These are phyloP conservation scores for Stagonosporopsis cucurbitacearum DNA, from an alignment of 2,329 filamentous ascomycete genomes.

Conservation along the genomic window DNA sequence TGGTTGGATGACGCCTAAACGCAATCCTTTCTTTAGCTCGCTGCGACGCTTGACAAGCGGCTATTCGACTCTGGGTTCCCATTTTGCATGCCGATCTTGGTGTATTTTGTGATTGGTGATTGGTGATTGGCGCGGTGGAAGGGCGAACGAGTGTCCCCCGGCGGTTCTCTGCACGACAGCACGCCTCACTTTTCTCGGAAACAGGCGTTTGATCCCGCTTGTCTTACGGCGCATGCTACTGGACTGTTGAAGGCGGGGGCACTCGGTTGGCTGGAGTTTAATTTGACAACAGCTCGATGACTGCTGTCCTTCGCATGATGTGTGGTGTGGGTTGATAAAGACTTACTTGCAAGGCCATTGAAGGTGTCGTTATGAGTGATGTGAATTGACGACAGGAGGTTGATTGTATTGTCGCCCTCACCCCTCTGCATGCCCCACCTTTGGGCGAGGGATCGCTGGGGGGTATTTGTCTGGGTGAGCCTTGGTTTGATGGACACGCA, in stretches of 20 bases:
- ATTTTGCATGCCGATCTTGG: background rate
- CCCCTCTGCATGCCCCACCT: too few species aligned
- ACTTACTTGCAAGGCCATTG: background rate
- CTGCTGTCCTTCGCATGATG: background rate
- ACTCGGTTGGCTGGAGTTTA: slow-evolving; percentile 5
- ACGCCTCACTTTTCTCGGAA: background rate
- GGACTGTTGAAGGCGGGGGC: background rate
- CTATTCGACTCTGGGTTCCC: background rate
- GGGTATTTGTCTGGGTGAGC: background rate
- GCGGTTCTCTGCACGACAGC: background rate
- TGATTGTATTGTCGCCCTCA: background rate
- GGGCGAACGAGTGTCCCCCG: background rate
- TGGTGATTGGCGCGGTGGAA: background rate
- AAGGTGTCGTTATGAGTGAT: background rate
- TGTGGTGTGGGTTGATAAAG: background rate
- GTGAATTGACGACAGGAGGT: background rate
- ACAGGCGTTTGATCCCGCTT: background rate
- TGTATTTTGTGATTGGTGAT: background rate
- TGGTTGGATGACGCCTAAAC: background rate
- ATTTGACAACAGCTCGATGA: background rate
- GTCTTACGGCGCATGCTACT: background rate
- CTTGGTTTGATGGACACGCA: background rate
- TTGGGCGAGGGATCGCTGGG: background rate
- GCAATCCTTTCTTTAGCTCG: background rate
- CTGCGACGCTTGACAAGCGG: background rate